These are phyloP conservation scores for Nicotiana benthamiana DNA, from an alignment of 257 asterid species.

Conservation along the genomic window DNA sequence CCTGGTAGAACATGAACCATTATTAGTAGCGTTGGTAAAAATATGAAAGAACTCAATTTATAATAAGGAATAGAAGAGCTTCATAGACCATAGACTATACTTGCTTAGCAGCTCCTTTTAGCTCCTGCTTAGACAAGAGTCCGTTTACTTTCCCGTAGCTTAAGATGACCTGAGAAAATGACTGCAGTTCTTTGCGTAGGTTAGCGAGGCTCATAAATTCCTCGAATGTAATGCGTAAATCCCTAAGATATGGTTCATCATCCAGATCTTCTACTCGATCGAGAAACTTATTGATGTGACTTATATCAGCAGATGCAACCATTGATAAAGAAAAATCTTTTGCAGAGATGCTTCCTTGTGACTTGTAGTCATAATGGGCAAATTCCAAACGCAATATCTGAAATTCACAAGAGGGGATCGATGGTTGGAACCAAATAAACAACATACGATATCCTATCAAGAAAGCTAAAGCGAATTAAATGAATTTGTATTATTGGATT, in stretches of 20 bases:
- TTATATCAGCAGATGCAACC: constrained; percentile 87
- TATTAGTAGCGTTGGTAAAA: background rate
- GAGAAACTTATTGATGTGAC: constrained; percentile 74
- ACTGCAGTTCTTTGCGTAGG: constrained; percentile 46
- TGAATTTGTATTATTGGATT: background rate
- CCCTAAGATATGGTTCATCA: constrained; percentile 43
- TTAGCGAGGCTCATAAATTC: constrained; percentile 69
- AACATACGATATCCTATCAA: background rate
- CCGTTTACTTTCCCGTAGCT: constrained; percentile 77
- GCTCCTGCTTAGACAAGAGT: constrained; percentile 56
- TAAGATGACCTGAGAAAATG: constrained; percentile 71
- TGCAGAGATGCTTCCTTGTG: constrained; percentile 67
- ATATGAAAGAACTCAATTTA: background rate
- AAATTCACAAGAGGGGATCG: background rate
- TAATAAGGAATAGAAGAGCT: background rate
- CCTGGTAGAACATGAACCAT: constrained; percentile 30
- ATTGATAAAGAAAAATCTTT: constrained; percentile 69
- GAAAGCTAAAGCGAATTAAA: background rate
- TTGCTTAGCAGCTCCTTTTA: constrained; percentile 67
- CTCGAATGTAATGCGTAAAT: constrained; percentile 46
- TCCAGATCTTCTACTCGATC: constrained; percentile 56
- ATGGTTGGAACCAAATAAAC: background rate
- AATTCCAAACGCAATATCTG: constrained; percentile 77
- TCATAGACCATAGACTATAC: constrained; percentile 27
- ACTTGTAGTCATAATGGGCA: constrained; percentile 68